Percentiles rank a stretch among this genome's conserved stretches.
Evolutionary conservation across 352 stramenopile species (phyloP).

Genomic region (Globisporangium okanoganense): DNA sequence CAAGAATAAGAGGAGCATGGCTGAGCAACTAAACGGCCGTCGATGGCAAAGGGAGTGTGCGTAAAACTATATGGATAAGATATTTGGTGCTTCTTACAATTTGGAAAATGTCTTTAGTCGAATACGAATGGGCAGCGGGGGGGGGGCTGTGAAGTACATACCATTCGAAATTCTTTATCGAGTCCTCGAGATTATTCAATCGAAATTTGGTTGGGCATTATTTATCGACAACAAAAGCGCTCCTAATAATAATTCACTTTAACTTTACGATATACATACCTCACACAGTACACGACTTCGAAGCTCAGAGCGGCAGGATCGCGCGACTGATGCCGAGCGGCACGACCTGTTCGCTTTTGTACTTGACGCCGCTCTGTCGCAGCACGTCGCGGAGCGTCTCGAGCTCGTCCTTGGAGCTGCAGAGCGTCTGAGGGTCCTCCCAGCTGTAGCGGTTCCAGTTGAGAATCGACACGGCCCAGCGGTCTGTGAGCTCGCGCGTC

Average conservation of each 20-base stretch:
- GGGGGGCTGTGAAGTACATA: no score
- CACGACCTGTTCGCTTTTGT: constrained; percentile 30
- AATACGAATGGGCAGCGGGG: no score
- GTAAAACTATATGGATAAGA: background rate
- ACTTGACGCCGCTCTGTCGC: constrained; percentile 19
- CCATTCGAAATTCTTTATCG: background rate
- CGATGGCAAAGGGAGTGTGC: background rate
- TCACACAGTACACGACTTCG: background rate
- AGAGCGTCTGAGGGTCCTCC: constrained; percentile 77
- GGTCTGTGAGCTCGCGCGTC: constrained; percentile 50
- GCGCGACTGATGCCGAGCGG: constrained; percentile 50
- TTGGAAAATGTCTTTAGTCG: no score
- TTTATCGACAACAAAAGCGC: background rate
- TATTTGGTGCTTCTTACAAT: background rate
- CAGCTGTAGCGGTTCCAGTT: constrained; percentile 87
- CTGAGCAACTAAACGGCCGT: background rate
- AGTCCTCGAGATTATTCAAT: no score
- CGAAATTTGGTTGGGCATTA: no score
- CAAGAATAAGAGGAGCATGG: background rate
- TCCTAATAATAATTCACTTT: background rate
- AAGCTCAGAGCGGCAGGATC: constrained; percentile 56
- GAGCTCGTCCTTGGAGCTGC: constrained; percentile 69
- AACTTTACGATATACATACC: background rate
- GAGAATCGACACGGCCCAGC: constrained; percentile 73
- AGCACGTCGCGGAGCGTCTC: constrained; percentile 42